phyloP scores from a whole-genome alignment of 257 asterid genomes.

The Marsdenia floribunda region DNA sequence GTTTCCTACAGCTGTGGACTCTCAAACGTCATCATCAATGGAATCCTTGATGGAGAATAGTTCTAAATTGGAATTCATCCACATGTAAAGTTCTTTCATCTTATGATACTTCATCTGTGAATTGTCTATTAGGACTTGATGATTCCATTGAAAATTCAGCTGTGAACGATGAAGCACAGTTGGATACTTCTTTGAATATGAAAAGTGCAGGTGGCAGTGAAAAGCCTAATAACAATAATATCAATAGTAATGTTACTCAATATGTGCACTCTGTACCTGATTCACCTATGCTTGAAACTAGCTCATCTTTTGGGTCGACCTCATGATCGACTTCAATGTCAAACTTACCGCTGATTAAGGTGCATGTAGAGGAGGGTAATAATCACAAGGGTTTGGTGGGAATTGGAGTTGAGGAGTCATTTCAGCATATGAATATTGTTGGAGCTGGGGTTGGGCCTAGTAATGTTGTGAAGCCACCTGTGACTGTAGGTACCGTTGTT shows the following conservation, averaged over 20 bases:
- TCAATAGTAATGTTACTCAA: slow-evolving; percentile 13
- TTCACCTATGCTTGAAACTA: slow-evolving; percentile 73
- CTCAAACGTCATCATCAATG: slow-evolving; percentile 25
- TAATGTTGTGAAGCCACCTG: slow-evolving; percentile 28
- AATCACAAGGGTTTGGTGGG: slow-evolving; percentile 34
- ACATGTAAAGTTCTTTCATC: slow-evolving; percentile 33
- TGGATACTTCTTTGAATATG: slow-evolving; percentile 20
- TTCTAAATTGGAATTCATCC: slow-evolving; percentile 53
- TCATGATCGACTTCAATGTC: slow-evolving; percentile 65
- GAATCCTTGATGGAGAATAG: slow-evolving; percentile 35
- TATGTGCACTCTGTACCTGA: slow-evolving; percentile 78
- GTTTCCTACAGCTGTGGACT: slow-evolving; percentile 22
- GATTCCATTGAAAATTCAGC: slow-evolving; percentile 38
- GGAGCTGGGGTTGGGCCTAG: no score
- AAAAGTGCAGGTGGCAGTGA: slow-evolving; percentile 30
- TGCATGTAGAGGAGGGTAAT: slow-evolving; percentile 54
- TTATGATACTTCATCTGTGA: slow-evolving; percentile 75
- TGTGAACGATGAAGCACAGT: slow-evolving; percentile 39
- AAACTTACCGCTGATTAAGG: slow-evolving; percentile 75
- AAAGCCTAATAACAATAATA: slow-evolving; percentile 21
- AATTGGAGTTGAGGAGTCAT: slow-evolving; percentile 72
- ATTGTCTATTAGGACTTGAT: slow-evolving; percentile 66
- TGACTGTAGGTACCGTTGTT: slow-evolving; percentile 26
- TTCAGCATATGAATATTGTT: slow-evolving; percentile 48
- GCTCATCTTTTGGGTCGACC: slow-evolving; percentile 84